Evolutionary conservation across 352 stramenopile species (phyloP).

Genomic region (Pythium plurisporium): DNA sequence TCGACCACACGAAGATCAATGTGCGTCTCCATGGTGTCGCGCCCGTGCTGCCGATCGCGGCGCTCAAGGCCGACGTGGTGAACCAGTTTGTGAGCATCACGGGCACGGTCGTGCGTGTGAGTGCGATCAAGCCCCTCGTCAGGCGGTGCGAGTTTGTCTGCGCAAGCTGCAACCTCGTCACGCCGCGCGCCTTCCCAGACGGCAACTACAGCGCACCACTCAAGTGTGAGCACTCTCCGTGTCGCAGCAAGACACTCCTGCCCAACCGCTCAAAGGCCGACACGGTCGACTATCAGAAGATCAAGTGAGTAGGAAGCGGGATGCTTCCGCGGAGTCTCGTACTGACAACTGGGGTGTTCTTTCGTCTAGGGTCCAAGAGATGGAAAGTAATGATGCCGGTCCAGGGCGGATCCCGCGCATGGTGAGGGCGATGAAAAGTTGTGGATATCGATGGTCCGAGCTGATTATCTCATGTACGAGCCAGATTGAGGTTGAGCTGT

Average conservation of each 20-base stretch:
- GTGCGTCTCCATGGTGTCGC: slow-evolving; percentile 44
- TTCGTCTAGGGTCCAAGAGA: slow-evolving; percentile 58
- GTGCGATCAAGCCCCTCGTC: slow-evolving; percentile 55
- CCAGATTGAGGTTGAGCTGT: slow-evolving; percentile 58
- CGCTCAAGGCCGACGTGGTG: slow-evolving; percentile 47
- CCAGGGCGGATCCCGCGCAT: slow-evolving; percentile 71
- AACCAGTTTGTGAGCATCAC: slow-evolving; percentile 45
- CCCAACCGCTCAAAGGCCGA: slow-evolving; percentile 56
- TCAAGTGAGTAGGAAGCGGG: slow-evolving; percentile 13
- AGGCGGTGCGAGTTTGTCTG: slow-evolving; percentile 62
- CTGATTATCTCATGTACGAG: background rate
- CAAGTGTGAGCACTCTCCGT: slow-evolving; percentile 39
- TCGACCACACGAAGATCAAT: slow-evolving; percentile 35
- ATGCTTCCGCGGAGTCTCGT: background rate
- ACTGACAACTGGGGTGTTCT: background rate
- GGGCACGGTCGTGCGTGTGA: slow-evolving; percentile 56
- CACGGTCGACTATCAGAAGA: slow-evolving; percentile 74
- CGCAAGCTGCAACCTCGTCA: slow-evolving; percentile 42
- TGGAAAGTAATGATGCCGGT: slow-evolving; percentile 76
- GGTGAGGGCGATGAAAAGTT: slow-evolving; percentile 6
- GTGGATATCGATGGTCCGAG: too few species aligned
- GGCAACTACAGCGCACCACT: slow-evolving; percentile 50
- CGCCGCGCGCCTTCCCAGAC: slow-evolving; percentile 37
- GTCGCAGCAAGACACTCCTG: slow-evolving; percentile 42
- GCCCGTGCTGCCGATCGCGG: slow-evolving; percentile 35